phyloP scores from a whole-genome alignment of 1,284 basidiomycete species.

The Stereum hirsutum region DNA sequence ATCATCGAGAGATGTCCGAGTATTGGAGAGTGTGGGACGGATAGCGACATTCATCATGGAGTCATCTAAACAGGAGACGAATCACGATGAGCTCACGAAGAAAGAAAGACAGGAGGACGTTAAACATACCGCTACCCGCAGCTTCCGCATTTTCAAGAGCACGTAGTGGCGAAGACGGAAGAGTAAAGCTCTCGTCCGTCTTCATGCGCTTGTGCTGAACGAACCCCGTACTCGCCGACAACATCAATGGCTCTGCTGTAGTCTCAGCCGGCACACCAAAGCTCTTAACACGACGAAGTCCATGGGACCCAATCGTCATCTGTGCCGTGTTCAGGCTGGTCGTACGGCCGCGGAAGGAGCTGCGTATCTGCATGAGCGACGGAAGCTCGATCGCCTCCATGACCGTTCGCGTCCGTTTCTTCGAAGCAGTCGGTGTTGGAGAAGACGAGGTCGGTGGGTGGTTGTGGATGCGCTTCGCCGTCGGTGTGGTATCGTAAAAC shows the following conservation, averaged over 20 bases:
- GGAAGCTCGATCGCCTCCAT: slow-evolving; percentile 51
- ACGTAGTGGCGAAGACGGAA: slow-evolving; percentile 24
- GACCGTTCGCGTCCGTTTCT: slow-evolving; percentile 37
- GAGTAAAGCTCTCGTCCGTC: too few relatives aligned
- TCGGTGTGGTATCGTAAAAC: not conserved
- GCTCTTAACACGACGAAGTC: not conserved
- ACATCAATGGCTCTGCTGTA: too few relatives aligned
- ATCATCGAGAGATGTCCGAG: slow-evolving; percentile 4
- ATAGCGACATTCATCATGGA: too few relatives aligned
- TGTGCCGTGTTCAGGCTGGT: too few relatives aligned
- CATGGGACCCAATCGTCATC: slow-evolving; percentile 12
- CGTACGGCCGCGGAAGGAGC: slow-evolving; percentile 18
- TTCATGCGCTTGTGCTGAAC: slow-evolving; percentile 9
- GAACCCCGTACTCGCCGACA: too few relatives aligned
- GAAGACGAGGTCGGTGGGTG: slow-evolving; percentile 4
- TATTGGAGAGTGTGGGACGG: slow-evolving; percentile 13
- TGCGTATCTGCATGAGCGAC: too few relatives aligned
- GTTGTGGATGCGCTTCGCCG: not conserved
- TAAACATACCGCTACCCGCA: slow-evolving; percentile 35
- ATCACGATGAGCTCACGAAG: slow-evolving; percentile 1
- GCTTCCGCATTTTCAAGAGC: slow-evolving; percentile 23
- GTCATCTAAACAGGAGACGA: slow-evolving; percentile 24
- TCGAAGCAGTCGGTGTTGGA: slow-evolving; percentile 14
- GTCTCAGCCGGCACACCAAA: too few relatives aligned
- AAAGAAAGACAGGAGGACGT: too few relatives aligned